A percentile compares a stretch with the other conserved stretches of the same genome.
Conservation (phyloP, 106 monocot species). For the Dioscorea zingiberensis region DNA sequence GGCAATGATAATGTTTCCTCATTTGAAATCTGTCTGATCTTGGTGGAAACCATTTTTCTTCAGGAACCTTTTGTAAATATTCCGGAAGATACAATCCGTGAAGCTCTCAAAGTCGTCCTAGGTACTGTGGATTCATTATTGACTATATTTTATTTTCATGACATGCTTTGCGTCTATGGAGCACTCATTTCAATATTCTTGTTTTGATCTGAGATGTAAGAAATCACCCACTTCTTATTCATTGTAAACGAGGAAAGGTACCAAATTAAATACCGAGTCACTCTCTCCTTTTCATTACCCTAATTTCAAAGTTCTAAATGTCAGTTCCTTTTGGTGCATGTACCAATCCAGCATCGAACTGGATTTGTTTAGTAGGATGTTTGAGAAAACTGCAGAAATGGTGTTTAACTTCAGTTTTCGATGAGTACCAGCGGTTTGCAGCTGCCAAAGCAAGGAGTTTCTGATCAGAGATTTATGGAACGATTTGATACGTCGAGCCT, state of each 20-base stretch:
- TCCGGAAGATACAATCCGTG: slow-evolving; percentile 62
- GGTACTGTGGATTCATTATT: slow-evolving; percentile 28
- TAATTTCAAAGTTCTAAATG: no score
- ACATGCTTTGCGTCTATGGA: no score
- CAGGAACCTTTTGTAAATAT: slow-evolving; percentile 75
- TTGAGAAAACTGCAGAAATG: slow-evolving; percentile 74
- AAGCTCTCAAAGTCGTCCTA: slow-evolving; percentile 74
- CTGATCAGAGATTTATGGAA: slow-evolving; percentile 81
- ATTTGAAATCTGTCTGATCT: no score
- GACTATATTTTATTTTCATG: not conserved
- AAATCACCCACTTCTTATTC: slow-evolving; percentile 80
- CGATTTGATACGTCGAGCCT: slow-evolving; percentile 66
- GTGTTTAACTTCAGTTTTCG: slow-evolving; percentile 73
- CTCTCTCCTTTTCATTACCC: not conserved
- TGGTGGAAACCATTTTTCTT: not conserved
- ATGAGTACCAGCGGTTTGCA: slow-evolving; percentile 77
- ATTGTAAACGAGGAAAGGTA: slow-evolving; percentile 90
- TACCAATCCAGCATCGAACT: slow-evolving; percentile 65
- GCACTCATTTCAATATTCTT: not conserved
- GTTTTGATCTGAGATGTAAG: slow-evolving; percentile 38
- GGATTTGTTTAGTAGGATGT: slow-evolving; percentile 80
- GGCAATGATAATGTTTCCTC: no score
- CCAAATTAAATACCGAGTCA: not conserved
- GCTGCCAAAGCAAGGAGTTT: slow-evolving; percentile 77
- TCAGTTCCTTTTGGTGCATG: not conserved